Evolutionary conservation across 352 stramenopile species (phyloP).

Genomic region (Pythium myriotylum): DNA sequence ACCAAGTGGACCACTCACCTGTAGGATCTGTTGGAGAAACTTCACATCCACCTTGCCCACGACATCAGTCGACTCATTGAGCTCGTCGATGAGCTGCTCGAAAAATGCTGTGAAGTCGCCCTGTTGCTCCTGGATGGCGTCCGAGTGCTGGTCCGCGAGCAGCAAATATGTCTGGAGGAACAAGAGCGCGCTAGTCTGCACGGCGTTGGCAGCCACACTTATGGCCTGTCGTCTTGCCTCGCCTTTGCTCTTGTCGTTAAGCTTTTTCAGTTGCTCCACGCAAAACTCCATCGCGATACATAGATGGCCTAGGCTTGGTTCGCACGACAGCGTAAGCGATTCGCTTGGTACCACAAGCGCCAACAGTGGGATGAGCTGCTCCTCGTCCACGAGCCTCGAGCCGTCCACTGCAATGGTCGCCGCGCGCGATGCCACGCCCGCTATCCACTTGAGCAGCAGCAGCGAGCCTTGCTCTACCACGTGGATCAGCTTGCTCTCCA

Average conservation of each 20-base stretch:
- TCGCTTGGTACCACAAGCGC: conserved; percentile 44
- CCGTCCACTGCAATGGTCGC: conserved; percentile 51
- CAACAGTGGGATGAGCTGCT: conserved; percentile 61
- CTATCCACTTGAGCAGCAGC: conserved; percentile 62
- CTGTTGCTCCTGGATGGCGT: conserved; percentile 30
- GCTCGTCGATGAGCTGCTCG: conserved; percentile 31
- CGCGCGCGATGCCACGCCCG: conserved; percentile 35
- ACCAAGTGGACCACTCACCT: conserved; percentile 13
- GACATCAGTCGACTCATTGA: conserved; percentile 22
- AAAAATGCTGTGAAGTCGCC: conserved; percentile 47
- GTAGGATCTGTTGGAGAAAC: conserved; percentile 31
- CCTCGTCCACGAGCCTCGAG: conserved; percentile 53
- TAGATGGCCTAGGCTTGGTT: conserved; percentile 56
- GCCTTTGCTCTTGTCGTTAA: background rate
- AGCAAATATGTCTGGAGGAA: conserved; percentile 72
- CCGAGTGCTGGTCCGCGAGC: conserved; percentile 53
- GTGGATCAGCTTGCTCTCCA: conserved; percentile 51
- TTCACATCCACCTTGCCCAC: conserved; percentile 14
- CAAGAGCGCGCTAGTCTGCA: conserved; percentile 57
- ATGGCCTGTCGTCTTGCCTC: background rate
- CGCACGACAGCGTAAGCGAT: conserved; percentile 49
- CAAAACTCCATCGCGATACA: conserved; percentile 68
- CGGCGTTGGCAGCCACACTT: conserved; percentile 30
- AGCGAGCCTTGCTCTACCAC: conserved; percentile 44
- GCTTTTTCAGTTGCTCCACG: conserved; percentile 45